phyloP scores from a whole-genome alignment of 1,139 yeast genomes.

The Candida sp. region DNA sequence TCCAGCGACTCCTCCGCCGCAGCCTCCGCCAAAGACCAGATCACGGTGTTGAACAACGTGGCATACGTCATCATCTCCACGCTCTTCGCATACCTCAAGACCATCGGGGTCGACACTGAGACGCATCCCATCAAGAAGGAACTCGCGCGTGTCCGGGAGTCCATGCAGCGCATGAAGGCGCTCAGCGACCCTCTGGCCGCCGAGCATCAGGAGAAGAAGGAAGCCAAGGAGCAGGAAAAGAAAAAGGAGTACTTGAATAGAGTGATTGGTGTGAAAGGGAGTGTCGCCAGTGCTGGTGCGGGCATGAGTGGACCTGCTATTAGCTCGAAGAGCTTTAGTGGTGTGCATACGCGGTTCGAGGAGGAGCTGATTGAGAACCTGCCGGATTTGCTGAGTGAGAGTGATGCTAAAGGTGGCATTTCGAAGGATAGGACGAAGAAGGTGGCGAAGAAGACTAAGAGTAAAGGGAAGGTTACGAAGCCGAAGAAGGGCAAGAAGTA shows the following conservation, averaged over 20 bases:
- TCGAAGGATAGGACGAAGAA: conserved; percentile 1
- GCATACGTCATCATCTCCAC: conserved; percentile 51
- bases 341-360: conserved; percentile 61
- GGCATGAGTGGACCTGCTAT: conserved; percentile 55
- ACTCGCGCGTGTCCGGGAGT: conserved; percentile 67
- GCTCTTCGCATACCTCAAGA: conserved; percentile 61
- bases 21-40: conserved; percentile 21
- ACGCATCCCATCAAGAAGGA: conserved; percentile 72
- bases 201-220: conserved; percentile 19
- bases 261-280: conserved; percentile 43
- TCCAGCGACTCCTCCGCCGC: conserved; percentile 23
- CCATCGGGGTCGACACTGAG: conserved; percentile 60
- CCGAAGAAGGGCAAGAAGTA: background rate
- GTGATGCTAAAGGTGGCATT: conserved; percentile 11
- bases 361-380: conserved; percentile 5
- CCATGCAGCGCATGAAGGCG: conserved; percentile 64
- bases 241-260: conserved; percentile 47
- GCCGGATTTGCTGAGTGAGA: conserved; percentile 1
- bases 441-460: background rate
- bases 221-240: conserved; percentile 27
- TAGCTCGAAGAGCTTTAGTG: conserved; percentile 58
- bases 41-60: conserved; percentile 41
- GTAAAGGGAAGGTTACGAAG: background rate
- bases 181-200: conserved; percentile 26
- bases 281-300: conserved; percentile 34